These are phyloP conservation scores for Mycosarcoma mackinlayi DNA, from an alignment of 1,284 basidiomycete species.

Conservation along the genomic window DNA sequence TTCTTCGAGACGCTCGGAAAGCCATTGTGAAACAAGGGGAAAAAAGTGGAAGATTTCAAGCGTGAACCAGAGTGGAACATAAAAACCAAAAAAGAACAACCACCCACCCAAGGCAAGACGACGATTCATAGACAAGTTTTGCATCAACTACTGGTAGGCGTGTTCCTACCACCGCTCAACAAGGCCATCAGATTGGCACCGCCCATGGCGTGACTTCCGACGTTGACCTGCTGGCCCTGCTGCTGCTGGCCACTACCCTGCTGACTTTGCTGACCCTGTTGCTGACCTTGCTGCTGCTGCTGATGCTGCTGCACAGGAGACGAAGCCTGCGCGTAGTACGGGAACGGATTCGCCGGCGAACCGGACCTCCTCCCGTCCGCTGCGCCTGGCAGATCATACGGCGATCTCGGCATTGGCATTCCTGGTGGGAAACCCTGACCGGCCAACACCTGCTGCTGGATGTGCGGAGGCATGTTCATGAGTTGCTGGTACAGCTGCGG, in stretches of 20 bases:
- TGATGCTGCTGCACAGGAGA: not conserved
- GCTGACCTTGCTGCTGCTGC: constrained; percentile 19
- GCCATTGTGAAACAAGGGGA: no score
- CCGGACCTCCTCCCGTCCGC: constrained; percentile 12
- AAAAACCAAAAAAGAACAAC: constrained; percentile 1
- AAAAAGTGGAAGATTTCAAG: not conserved
- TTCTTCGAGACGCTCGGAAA: no score
- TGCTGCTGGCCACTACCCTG: constrained; percentile 1
- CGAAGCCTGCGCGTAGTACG: constrained; percentile 28
- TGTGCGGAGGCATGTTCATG: constrained; percentile 61
- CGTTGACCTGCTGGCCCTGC: constrained; percentile 15
- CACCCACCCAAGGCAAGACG: no score
- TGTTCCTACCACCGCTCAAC: constrained; percentile 32
- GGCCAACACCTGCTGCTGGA: constrained; percentile 56
- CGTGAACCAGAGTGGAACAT: not conserved
- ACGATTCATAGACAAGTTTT: no score
- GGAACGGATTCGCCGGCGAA: constrained; percentile 24
- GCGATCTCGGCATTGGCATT: constrained; percentile 27
- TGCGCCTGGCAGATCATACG: constrained; percentile 33
- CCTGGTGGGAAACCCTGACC: constrained; percentile 35
- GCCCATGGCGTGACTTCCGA: constrained; percentile 38
- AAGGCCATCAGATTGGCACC: constrained; percentile 54
- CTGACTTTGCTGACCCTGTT: constrained; percentile 1
- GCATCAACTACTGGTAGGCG: constrained; percentile 21
- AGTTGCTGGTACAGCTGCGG: constrained; percentile 62